Evolutionary conservation across 2,329 filamentous ascomycete genomes (phyloP).

Genomic region (Emmonsia crescens): DNA sequence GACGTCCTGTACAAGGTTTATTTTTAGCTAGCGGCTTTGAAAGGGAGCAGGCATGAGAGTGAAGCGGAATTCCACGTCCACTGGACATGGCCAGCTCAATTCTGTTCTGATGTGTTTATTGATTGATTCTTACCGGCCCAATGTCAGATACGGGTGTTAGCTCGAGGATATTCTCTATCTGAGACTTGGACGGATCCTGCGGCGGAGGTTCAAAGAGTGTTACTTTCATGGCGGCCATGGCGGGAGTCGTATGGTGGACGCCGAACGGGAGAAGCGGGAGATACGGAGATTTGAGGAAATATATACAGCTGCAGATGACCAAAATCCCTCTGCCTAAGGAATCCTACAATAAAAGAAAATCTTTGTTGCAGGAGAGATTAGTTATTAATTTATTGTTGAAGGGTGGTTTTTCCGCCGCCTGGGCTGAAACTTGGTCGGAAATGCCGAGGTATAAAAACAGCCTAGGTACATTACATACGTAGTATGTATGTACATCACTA

Average conservation of each 20-base stretch:
- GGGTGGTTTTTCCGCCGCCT: neutral
- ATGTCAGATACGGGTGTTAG: slow-evolving; percentile 58
- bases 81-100: neutral
- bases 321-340: neutral
- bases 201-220: slow-evolving; percentile 69
- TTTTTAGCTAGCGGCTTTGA: no score
- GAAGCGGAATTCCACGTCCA: neutral
- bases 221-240: slow-evolving; percentile 16
- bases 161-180: slow-evolving; percentile 83
- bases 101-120: neutral
- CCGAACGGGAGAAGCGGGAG: neutral
- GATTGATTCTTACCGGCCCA: slow-evolving; percentile 44
- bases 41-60: neutral
- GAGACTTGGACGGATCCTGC: slow-evolving; percentile 58
- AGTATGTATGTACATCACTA: no score
- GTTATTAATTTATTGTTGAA: neutral
- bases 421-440: neutral
- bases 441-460: neutral
- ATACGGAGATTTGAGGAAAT: neutral
- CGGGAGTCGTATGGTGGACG: neutral
- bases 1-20: slow-evolving; percentile 53
- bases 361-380: neutral
- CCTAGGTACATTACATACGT: no score
- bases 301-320: neutral
- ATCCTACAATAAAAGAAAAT: neutral